Evolutionary conservation across 768 basidiomycete genomes (phyloP), one percentile per base, ranked within the genome.

Genomic region (Podaxis sp.): DNA sequence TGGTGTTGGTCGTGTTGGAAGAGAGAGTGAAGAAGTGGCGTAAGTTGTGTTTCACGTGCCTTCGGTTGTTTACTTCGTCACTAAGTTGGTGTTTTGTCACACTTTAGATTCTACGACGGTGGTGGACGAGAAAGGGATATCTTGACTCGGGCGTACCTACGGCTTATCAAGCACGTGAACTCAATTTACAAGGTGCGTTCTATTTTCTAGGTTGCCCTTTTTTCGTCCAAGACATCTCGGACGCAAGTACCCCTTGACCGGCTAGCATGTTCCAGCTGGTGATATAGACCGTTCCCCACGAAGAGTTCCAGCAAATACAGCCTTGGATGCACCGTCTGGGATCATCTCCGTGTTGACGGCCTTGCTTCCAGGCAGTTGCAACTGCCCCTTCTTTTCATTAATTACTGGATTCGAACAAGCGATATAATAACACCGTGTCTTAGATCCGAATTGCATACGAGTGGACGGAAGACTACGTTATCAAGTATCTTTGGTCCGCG

Each of bases 401-500:
- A 17, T 19, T 46, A 2, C 0, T 46, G 0, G 15, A 19, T 4
- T 37, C 49, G 51, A 52, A 37, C 5, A 57, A 41, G 43, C 36
- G 53, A 55, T 55, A 54, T 55, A 9, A 47, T 36, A 24, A 24
- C 43, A 2, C 8, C 6, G 25, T 47, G 29, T 40, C 52, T 33
- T 54, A 93, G 90, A 92, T 94, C 57, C 88, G 94, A 15, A 93
- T 96, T 52, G 90, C 90, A 1, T 96, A 93, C 69, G 93, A 88
- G 76, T 97, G 92, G 95, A 97, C 93, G 0, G 96, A 97, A 71
- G 96, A 97, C 76, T 95, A 93, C 67, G 90, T 97, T 19, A 94
- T 97, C 80, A 97, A 97, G 73, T 98, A 97, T 72, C 77, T 93
- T 8, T 97, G 94, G 96, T 94, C 91, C 9, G 95, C 95, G 0